Evolutionary conservation across 2,329 filamentous ascomycete species (phyloP).

Genomic region (Cercospora sp.): DNA sequence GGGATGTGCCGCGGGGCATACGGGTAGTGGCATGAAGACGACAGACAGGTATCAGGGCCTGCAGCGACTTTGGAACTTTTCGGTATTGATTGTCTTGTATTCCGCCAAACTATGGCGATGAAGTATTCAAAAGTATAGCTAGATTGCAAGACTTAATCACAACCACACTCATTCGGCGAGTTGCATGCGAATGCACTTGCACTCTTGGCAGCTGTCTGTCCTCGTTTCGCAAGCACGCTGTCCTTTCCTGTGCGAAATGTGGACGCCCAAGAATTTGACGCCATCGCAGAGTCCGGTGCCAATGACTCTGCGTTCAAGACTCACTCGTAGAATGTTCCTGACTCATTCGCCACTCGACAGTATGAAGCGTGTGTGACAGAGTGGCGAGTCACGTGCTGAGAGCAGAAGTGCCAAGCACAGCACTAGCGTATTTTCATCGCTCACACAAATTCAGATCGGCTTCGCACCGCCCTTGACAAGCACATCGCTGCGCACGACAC

Average conservation of each 20-base stretch:
- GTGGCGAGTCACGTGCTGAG: background rate
- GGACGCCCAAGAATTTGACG: background rate
- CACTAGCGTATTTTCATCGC: constrained; percentile 6
- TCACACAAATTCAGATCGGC: constrained; percentile 8
- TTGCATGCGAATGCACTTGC: constrained; percentile 10
- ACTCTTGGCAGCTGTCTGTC: background rate
- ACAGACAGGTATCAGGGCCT: constrained; percentile 1
- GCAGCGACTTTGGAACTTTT: constrained; percentile 6
- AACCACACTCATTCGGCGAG: constrained; percentile 18
- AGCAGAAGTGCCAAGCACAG: constrained; percentile 1
- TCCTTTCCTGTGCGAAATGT: background rate
- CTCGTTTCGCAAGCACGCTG: background rate
- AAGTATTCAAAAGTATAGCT: constrained; percentile 17
- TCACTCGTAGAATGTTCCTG: constrained; percentile 4
- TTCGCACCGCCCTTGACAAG: constrained; percentile 14
- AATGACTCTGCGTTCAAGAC: background rate
- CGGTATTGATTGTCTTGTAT: constrained; percentile 11
- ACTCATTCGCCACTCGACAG: background rate
- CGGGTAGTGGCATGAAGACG: constrained; percentile 2
- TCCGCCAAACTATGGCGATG: constrained; percentile 8
- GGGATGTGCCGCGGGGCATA: background rate
- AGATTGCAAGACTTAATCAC: constrained; percentile 17
- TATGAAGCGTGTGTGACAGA: background rate
- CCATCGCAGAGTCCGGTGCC: background rate
- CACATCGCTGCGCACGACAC: constrained; percentile 17